These are phyloP conservation scores for Aspergillus sp. DNA, from an alignment of 2,329 filamentous ascomycete genomes.

Conservation along the genomic window DNA sequence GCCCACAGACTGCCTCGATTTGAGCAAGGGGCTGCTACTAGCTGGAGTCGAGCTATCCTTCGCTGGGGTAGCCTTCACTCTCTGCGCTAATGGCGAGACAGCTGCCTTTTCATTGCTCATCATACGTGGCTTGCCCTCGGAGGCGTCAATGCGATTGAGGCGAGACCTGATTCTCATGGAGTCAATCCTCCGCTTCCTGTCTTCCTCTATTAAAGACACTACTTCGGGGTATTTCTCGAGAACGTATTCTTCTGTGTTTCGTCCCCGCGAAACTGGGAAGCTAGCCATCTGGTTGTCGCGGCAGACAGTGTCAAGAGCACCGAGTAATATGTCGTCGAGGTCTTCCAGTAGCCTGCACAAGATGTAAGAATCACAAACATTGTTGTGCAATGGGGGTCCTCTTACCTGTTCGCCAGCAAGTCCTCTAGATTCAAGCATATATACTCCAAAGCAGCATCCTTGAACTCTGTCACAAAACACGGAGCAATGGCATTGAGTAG, in stretches of 20 bases:
- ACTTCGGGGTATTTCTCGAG: conserved; percentile 50
- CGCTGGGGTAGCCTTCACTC: conserved; percentile 43
- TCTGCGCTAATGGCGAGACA: conserved; percentile 48
- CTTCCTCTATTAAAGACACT: conserved; percentile 38
- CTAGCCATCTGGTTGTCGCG: conserved; percentile 78
- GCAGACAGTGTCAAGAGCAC: conserved; percentile 77
- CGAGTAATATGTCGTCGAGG: conserved; percentile 78
- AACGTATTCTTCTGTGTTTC: conserved; percentile 62
- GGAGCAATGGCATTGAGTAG: conserved; percentile 84
- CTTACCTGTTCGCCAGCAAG: conserved; percentile 80
- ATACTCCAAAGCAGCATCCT: conserved; percentile 84
- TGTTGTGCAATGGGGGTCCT: background rate
- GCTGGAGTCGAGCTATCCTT: conserved; percentile 48
- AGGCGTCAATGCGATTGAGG: conserved; percentile 66
- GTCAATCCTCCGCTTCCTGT: conserved; percentile 66
- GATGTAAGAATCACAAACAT: conserved; percentile 16
- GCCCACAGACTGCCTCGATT: conserved; percentile 65
- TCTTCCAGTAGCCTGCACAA: conserved; percentile 68
- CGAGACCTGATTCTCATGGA: conserved; percentile 70
- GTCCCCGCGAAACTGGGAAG: conserved; percentile 75
- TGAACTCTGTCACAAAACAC: conserved; percentile 81
- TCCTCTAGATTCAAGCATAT: conserved; percentile 87
- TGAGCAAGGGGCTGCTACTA: conserved; percentile 65
- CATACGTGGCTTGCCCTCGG: conserved; percentile 62
- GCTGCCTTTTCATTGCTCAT: conserved; percentile 66